Evolutionary conservation across 1,139 yeast genomes (phyloP), one percentile per base, ranked within the genome.

Genomic region (Pichia sp.): DNA sequence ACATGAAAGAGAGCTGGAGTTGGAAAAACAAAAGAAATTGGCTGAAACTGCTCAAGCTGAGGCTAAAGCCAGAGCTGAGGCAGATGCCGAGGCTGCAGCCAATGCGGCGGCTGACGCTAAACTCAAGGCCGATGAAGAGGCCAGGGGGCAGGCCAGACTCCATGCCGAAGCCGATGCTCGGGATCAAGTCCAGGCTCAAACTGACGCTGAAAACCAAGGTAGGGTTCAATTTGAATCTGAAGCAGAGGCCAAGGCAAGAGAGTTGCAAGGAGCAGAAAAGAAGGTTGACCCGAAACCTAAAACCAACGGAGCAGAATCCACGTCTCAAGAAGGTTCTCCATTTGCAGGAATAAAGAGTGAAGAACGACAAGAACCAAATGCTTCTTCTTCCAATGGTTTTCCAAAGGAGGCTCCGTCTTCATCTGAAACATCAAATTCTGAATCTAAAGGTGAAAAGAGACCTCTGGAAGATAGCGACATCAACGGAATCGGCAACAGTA

Each of bases 361-460:
- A 19, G 43, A 40, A 42, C 45, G 5, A n/a, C 23, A 42, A n/a
- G 30, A 19, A 42, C 23, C 23, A 19, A 19, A 19, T 2, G n/a
- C 45, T 2, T 4, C 15, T 5, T 8, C 15, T 11, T 10, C 40
- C 15, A 36, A 36, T 13, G 40, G 40, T 15, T 11, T 15, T 36
- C 40, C 40, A 36, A 36, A 36, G 15, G 7, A 8, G n/a, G n/a
- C 40, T 36, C 15, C 40, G n/a, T 11, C 6, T 11, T 15, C 15
- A 36, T 2, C 15, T 2, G 40, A 36, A 36, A 36, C 15, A 5
- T 8, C 40, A 11, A 36, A 13, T 36, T 15, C 36, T 8, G 38
- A 45, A 45, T 30, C 43, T 10, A 47, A 38, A 13, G 50, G 45
- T 10, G 49, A 46, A 19, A 38, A 45, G 23, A 45, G 49, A 45